Percentiles rank a stretch among this genome's conserved stretches.
phyloP scores from a whole-genome alignment of 2,329 filamentous ascomycete species.

The Scytalidium lignicola region DNA sequence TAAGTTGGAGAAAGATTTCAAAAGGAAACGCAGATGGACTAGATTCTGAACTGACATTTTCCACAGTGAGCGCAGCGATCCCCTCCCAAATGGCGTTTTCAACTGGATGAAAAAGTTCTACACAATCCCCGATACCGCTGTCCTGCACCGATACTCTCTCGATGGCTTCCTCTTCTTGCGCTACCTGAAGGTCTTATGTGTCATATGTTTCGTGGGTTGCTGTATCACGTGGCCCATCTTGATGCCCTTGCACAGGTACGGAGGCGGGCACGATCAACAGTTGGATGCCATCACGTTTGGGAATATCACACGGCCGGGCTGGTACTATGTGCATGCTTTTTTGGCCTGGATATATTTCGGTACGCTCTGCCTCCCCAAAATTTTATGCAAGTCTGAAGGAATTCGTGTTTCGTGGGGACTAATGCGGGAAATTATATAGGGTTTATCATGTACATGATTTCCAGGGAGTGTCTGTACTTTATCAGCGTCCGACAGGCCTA shows the following conservation, averaged over 20 bases:
- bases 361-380: constrained; percentile 7
- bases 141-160: constrained; percentile 60
- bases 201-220: constrained; percentile 57
- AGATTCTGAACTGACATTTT: background rate
- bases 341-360: constrained; percentile 59
- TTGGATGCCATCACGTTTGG: constrained; percentile 56
- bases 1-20: too few species aligned
- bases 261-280: constrained; percentile 46
- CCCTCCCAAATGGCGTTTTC: constrained; percentile 28
- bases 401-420: background rate
- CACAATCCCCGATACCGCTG: constrained; percentile 28
- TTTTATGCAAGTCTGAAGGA: too few species aligned
- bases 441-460: constrained; percentile 63
- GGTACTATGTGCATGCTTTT: constrained; percentile 56
- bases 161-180: constrained; percentile 63
- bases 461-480: constrained; percentile 61
- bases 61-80: constrained; percentile 25
- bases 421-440: constrained; percentile 14
- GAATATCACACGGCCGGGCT: constrained; percentile 47
- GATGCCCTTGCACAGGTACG: constrained; percentile 60
- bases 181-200: constrained; percentile 56
- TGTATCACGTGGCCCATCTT: constrained; percentile 60
- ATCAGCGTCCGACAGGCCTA: constrained; percentile 67
- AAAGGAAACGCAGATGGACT: too few species aligned
- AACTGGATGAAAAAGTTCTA: constrained; percentile 30